Base-by-base conservation (phyloP, 257 asterid species). In the Solanum rostratum region DNA sequence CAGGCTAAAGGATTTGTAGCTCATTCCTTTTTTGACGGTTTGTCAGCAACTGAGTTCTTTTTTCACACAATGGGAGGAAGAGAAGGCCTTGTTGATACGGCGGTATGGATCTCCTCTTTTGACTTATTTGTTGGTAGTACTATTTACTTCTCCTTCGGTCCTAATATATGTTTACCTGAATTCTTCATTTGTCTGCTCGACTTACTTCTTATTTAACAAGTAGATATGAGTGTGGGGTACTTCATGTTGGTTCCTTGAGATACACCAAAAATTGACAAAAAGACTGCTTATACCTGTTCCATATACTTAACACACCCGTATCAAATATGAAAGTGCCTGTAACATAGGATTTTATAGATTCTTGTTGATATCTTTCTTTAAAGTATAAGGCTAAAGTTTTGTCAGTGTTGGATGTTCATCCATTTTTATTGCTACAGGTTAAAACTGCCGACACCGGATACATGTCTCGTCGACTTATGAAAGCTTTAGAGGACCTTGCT, bases 41-140 rank as follows among this genome's bases (percentile, higher is more conserved):
- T 96, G 86, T 90, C 92, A 33, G 97, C 98, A 16, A 94, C 98
- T 24, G 99, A 96, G 85, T 95, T 95, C 90, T 96, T 96, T 90
- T 96, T 96, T 89, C 99, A 96, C 91, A 96, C 99, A 85, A 96
- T 96, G 99, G 98, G 95, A 27, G 99, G 99, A 79, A 91, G 99
- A 91, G 99, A 96, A 93, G 99, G 99, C 53, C 99, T 96, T 66
- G 98, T 95, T 74, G 99, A 96, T 91, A 96, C 98, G 14, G 99
- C 99, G 92, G 99, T 96, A 96, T 74, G 95, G 49, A 65, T 87
- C 54, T 10, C 66, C 60, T 74, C 43, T 74, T 78, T 78, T 29
- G 27, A 50, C 27, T 78, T 52, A 50, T 78, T 50, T 78, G 60
- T 46, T 14, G 43, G 60, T 46, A 22, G 57, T 74, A 74, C 27